Evolutionary conservation across 805 yeast species (phyloP), one percentile per base, ranked within the genome.

Genomic region (Yarrowia sp.): DNA sequence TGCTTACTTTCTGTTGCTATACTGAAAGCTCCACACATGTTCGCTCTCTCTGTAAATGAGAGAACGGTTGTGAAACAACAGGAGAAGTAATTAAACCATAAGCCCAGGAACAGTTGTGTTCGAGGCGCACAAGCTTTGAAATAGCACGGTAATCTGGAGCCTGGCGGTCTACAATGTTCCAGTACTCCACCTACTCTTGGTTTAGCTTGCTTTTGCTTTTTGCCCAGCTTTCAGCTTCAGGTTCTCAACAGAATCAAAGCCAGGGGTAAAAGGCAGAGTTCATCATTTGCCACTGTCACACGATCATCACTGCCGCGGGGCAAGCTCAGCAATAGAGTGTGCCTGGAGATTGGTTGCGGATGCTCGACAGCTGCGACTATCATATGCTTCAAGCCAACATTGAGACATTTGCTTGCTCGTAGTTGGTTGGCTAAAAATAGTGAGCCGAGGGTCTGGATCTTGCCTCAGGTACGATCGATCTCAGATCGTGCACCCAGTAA

Each of bases 341-440:
- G 15, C 30, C 30, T 15, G 34, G 19, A 33, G 38, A 36, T 34
- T 34, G 56, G 33, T 9, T 36, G 42, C 12, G 30, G 9, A 9
- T 52, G 44, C 58, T 36, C 43, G 43, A 52, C 17, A 52, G 58
- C 58, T 52, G 58, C 58, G 58, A 52, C 33, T 38, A 14, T 38
- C 58, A 52, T 19, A 52, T 52, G 38, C 15, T 33, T 36, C 13
- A 12, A 38, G 19, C 42, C 43, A 19, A 20, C 20, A 20, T 36
- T 36, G 58, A 36, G 58, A 36, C 40, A 52, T 38, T 52, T 36
- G 8, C 38, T 24, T 24, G 30, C 30, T 24, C 30, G 30, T 34
- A 50, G 55, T 49, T 49, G 42, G 42, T 20, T 19, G 33, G 55
- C 56, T 52, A 52, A 52, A 52, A 52, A 52, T 52, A 52, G 56